Evolutionary conservation across 2,329 filamentous ascomycete genomes (phyloP), one percentile per base, ranked within the genome.

Genomic region (Diaporthe amygdali): DNA sequence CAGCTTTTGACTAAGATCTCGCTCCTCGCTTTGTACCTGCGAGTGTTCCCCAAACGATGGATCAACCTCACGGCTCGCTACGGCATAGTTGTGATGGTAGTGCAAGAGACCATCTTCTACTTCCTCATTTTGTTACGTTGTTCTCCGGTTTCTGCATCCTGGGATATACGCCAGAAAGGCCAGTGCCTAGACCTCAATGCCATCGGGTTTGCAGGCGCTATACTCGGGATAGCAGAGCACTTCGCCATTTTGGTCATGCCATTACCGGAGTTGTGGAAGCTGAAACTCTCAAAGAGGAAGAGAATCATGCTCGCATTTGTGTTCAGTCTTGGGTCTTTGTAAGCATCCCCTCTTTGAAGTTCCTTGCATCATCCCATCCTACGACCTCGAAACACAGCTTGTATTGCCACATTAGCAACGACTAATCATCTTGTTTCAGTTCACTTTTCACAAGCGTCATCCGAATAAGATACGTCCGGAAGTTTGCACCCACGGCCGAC

Each of bases 251-350:
- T 69, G 56, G 32, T 64, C 9, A 39, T 64, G 55, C 68, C 68
- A 14, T 34, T 70, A 27, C 61, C 59, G 30, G 59, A 70, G 22
- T 20, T 70, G 12, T 70, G 68, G 52, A 56, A 67, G 44, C 61
- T 70, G 49, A 66, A 67, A 37, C 59, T 70, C 14, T 66, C 59
- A 22, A 32, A 46, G n/a, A 34, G 61, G 49, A 66, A 59, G 47
- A 41, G 59, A n/a, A 46, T 70, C 17, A 52, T 55, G 59, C 61
- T 70, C 39, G 34, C 51, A 14, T 32, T 56, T 17, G 59, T 70
- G 37, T 70, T 70, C n/a, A 67, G 47, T 39, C 6, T 70, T 30
- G 68, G 68, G 37, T 70, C 61, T 17, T 70, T 70, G 68, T 70
- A 39, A 44, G 61, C 37, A 17, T 30, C 17, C 17, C 20, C 34